Percentiles rank a stretch among this genome's conserved stretches.
phyloP scores from a whole-genome alignment of 768 basidiomycete genomes.

The Mycena galericulata region DNA sequence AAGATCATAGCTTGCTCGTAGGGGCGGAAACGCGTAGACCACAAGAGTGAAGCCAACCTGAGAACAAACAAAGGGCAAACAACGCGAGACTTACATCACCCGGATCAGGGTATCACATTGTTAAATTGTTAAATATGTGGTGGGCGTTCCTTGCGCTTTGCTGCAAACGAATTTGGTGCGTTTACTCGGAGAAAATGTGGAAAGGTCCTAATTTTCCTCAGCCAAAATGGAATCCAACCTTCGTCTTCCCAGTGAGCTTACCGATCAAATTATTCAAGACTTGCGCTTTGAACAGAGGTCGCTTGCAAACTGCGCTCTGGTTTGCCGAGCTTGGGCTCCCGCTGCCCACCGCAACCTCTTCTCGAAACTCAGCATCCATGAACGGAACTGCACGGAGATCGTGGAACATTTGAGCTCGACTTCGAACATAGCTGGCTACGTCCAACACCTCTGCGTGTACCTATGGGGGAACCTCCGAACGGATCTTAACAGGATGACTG shows the following conservation, averaged over 20 bases:
- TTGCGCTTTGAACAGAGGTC: conserved; percentile 12
- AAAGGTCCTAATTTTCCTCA: not conserved
- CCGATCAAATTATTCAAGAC: conserved; percentile 19
- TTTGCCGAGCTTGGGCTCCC: conserved; percentile 24
- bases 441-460: conserved; percentile 19
- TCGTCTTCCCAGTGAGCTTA: conserved; percentile 29
- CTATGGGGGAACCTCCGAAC: conserved; percentile 26
- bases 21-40: not conserved
- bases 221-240: not conserved
- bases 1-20: conserved; percentile 23
- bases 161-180: no score
- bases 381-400: conserved; percentile 20
- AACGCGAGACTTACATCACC: conserved; percentile 4
- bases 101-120: no score
- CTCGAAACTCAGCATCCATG: conserved; percentile 21
- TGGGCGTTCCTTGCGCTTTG: no score
- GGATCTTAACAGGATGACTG: conserved; percentile 1
- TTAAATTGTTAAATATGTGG: no score
- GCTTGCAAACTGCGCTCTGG: conserved; percentile 28
- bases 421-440: conserved; percentile 14
- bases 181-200: no score
- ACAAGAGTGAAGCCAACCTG: not conserved
- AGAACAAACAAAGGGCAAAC: conserved; percentile 4
- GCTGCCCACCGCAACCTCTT: conserved; percentile 24
- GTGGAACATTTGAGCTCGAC: conserved; percentile 14